Conservation (phyloP, 23 red algal species). For the Gracilaria gracilis region DNA sequence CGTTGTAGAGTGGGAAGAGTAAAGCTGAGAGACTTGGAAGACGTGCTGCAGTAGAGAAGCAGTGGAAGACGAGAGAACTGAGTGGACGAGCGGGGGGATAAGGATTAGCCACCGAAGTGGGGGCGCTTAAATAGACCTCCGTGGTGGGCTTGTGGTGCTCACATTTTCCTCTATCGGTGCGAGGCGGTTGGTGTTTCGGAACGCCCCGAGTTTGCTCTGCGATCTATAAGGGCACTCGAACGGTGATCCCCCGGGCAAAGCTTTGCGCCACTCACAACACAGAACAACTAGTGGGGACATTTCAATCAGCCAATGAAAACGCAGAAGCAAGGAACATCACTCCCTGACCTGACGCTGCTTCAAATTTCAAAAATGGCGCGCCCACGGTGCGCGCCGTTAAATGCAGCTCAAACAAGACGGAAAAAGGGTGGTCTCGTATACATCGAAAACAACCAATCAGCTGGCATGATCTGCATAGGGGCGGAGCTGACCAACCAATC, state of each 20-base stretch:
- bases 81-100: neutral
- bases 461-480: neutral
- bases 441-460: neutral
- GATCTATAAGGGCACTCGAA: neutral
- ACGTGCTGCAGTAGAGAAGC: neutral
- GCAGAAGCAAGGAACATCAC: neutral
- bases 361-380: constrained; percentile 29
- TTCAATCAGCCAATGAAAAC: constrained; percentile 12
- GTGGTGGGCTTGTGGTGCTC: neutral
- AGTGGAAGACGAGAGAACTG: neutral
- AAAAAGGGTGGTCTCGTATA: neutral
- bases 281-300: neutral
- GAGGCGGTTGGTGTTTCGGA: neutral
- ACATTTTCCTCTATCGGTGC: neutral
- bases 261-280: neutral
- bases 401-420: neutral
- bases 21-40: constrained; percentile 23
- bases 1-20: neutral
- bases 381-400: neutral
- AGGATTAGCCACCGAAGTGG: neutral
- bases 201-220: neutral
- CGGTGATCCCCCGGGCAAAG: constrained; percentile 14
- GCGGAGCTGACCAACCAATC: neutral
- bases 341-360: neutral
- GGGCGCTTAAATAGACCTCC: constrained; percentile 1